Percentiles rank a stretch among this genome's conserved stretches.
Conservation (phyloP, 352 stramenopile species). For the Phytophthora crassamura region DNA sequence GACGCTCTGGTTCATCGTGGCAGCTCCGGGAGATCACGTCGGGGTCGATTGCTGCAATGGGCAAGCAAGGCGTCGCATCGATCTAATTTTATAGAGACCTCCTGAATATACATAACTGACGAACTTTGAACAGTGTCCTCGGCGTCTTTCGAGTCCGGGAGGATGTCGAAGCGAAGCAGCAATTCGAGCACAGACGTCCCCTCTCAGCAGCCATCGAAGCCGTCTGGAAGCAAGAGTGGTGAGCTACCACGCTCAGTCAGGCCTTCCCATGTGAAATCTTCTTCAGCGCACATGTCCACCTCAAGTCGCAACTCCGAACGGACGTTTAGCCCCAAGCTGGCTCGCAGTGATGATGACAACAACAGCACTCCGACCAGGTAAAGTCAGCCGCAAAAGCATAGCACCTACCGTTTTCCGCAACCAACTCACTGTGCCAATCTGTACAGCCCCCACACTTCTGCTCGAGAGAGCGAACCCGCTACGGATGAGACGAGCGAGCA, state of each 20-base stretch:
- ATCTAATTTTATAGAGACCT: conserved; percentile 10
- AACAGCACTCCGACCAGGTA: conserved; percentile 26
- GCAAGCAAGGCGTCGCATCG: neutral
- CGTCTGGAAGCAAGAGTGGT: conserved; percentile 14
- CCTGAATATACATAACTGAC: neutral
- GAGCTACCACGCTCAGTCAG: conserved; percentile 20
- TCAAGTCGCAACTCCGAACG: conserved; percentile 21
- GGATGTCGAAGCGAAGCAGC: conserved; percentile 27
- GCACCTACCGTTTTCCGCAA: neutral
- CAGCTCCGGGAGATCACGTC: neutral
- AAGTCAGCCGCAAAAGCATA: neutral
- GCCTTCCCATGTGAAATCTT: conserved; percentile 15
- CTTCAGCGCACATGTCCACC: conserved; percentile 3
- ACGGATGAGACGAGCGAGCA: conserved; percentile 37
- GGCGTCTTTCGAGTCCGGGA: neutral
- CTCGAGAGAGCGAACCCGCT: conserved; percentile 38
- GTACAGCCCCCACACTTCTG: conserved; percentile 33
- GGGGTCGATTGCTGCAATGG: neutral
- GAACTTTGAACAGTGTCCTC: neutral
- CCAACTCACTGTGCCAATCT: neutral
- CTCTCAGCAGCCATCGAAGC: conserved; percentile 24
- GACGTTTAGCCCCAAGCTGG: neutral
- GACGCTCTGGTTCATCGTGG: conserved; percentile 20
- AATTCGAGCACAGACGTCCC: neutral
- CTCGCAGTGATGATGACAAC: conserved; percentile 18